Evolutionary conservation across 768 basidiomycete genomes (phyloP).

Genomic region (Boletus pseudopeckii): DNA sequence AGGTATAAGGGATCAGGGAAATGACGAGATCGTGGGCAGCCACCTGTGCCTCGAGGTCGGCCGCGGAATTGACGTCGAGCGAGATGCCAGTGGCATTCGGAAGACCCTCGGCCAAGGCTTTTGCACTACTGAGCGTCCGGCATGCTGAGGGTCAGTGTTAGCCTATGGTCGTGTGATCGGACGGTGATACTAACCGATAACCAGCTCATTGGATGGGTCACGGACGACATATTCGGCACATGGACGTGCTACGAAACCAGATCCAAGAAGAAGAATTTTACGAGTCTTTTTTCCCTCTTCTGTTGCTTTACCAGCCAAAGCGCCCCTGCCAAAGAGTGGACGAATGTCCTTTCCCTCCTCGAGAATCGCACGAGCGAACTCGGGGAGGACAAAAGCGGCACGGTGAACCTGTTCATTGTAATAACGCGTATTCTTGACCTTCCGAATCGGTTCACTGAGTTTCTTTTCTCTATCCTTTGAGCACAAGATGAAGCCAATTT

Average conservation of each 20-base stretch:
- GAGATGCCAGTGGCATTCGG: conserved; percentile 70
- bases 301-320: conserved; percentile 39
- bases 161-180: background rate
- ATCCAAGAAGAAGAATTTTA: conserved; percentile 85
- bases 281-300: conserved; percentile 50
- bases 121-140: conserved; percentile 76
- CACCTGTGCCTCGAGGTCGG: conserved; percentile 75
- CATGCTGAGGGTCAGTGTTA: conserved; percentile 53
- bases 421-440: conserved; percentile 71
- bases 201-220: conserved; percentile 75
- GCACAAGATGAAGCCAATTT: conserved; percentile 92
- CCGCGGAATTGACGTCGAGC: conserved; percentile 72
- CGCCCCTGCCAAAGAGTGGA: conserved; percentile 72
- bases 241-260: conserved; percentile 94
- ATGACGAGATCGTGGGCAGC: conserved; percentile 91
- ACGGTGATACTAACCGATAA: conserved; percentile 59
- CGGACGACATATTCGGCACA: conserved; percentile 92
- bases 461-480: conserved; percentile 72
- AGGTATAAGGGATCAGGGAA: conserved; percentile 93
- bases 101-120: conserved; percentile 65
- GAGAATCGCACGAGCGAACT: conserved; percentile 76
- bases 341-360: conserved; percentile 67
- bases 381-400: conserved; percentile 87
- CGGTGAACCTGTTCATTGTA: conserved; percentile 82
- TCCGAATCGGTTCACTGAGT: conserved; percentile 68